Conservation (phyloP, 1,139 yeast species). For the Zygosaccharomyces pseudobailii region DNA sequence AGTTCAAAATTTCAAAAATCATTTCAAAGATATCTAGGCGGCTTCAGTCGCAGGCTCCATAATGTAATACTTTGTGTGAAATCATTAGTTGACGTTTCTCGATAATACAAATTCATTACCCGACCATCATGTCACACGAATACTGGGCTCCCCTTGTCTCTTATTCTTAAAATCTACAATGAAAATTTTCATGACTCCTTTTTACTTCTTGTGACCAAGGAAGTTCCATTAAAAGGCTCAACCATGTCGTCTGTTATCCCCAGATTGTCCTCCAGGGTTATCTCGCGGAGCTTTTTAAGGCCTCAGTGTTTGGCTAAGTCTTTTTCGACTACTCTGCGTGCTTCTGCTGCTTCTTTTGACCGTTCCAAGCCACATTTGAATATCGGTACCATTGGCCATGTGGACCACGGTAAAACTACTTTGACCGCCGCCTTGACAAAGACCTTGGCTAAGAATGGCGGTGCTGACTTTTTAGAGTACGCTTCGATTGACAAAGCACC, state of each 20-base stretch:
- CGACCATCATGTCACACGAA: not conserved
- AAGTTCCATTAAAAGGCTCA: not conserved
- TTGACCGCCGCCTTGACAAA: conserved; percentile 98
- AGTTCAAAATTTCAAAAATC: too few relatives aligned
- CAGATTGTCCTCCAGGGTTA: conserved; percentile 11
- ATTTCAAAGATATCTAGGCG: too few relatives aligned
- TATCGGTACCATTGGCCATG: conserved; percentile 94
- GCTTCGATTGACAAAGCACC: conserved; percentile 96
- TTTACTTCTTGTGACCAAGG: not conserved
- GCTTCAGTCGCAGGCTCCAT: too few relatives aligned
- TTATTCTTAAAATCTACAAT: not conserved
- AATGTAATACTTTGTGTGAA: too few relatives aligned
- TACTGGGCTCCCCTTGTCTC: not conserved
- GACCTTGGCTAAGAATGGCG: conserved; percentile 81
- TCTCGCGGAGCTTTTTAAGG: conserved; percentile 11
- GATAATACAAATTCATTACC: not conserved
- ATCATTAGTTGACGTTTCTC: too few relatives aligned
- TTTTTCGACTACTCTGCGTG: conserved; percentile 12
- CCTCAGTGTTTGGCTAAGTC: conserved; percentile 9
- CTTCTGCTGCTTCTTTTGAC: conserved; percentile 63
- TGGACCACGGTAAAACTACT: conserved; percentile 98
- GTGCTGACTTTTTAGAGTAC: conserved; percentile 91
- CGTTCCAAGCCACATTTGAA: conserved; percentile 95
- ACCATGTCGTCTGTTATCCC: conserved; percentile 11
- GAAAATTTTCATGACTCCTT: not conserved